A percentile compares a stretch with the other conserved stretches of the same genome.
Conservation (phyloP, 2,329 filamentous ascomycete species). For the Trichoderma harzianum region DNA sequence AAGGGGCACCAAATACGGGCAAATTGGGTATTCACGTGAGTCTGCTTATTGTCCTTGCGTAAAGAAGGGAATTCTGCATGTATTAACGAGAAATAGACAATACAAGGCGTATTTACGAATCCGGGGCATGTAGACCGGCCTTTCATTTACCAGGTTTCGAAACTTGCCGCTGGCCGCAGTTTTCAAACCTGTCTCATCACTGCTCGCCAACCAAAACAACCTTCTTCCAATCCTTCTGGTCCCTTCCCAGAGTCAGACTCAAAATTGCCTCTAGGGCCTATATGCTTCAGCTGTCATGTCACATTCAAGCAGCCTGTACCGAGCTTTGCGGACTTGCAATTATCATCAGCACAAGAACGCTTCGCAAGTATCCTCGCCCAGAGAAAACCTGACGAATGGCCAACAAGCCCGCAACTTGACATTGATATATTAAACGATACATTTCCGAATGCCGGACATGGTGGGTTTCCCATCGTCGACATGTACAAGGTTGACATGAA, state of each 20-base stretch:
- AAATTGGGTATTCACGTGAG: conserved; percentile 38
- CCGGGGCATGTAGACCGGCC: conserved; percentile 46
- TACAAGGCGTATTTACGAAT: conserved; percentile 54
- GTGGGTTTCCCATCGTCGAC: conserved; percentile 47
- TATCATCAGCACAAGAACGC: conserved; percentile 39
- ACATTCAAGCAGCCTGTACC: conserved; percentile 48
- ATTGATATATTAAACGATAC: conserved; percentile 38
- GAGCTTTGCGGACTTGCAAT: conserved; percentile 38
- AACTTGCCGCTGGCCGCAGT: conserved; percentile 43
- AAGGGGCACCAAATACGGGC: not conserved
- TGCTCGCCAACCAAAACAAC: conserved; percentile 43
- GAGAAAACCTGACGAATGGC: conserved; percentile 29
- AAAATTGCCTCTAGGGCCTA: conserved; percentile 35
- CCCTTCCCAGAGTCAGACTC: conserved; percentile 41
- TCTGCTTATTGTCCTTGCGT: not conserved
- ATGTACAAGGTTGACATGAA: conserved; percentile 55
- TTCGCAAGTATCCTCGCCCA: conserved; percentile 40
- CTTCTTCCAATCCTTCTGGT: conserved; percentile 36
- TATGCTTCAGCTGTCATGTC: conserved; percentile 50
- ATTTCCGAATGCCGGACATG: conserved; percentile 38
- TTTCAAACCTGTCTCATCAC: conserved; percentile 50
- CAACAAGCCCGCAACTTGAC: conserved; percentile 43
- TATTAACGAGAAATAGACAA: conserved; percentile 40
- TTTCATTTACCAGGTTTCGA: conserved; percentile 49
- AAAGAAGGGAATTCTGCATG: not conserved